Evolutionary conservation across 1,139 yeast genomes (phyloP), one percentile per base, ranked within the genome.

Genomic region (Taiozyma sp.): DNA sequence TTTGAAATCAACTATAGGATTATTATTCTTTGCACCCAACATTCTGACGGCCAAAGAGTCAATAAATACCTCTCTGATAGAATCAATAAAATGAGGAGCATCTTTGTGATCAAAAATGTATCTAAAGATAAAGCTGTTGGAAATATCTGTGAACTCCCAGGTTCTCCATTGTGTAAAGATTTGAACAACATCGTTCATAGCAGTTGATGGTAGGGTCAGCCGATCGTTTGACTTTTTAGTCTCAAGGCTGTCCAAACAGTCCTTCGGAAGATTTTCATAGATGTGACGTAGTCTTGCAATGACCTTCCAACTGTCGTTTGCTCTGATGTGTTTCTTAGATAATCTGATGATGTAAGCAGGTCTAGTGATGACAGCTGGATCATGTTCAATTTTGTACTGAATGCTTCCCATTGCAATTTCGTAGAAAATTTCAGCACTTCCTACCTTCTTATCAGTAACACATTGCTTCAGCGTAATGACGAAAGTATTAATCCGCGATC

Each of bases 271-370:
- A 54, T 75, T 73, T 8, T 79, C 74, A 44, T 84, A 67, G 38
- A 91, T 79, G 64, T 92, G 96, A 19, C 97, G 76, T 45, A 92
- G 70, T 41, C 96, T 75, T 8, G 90, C 81, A 45, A 89, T 72
- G 39, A 92, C 79, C 63, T 89, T 87, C 99, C 99, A 93, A 59
- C 95, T 82, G 60, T 90, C 90, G 56, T 83, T 81, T 42, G 85
- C 81, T 55, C 99, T 74, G 7, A 91, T 81, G 68, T 92, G 98
- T 19, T 82, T 79, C 42, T 76, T 75, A 2, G 84, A 79, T 2
- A 91, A 78, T 54, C 96, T 76, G 49, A 88, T 79, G 43, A 90
- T 80, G 59, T 86, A 84, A 0, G 97, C 87, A 0, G 97, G 97
- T 49, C 91, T 84, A 0, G 97, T 92, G 48, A 93, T 77, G 13